These are phyloP conservation scores for Suillus subluteus DNA, from an alignment of 768 basidiomycete species.

Conservation along the genomic window DNA sequence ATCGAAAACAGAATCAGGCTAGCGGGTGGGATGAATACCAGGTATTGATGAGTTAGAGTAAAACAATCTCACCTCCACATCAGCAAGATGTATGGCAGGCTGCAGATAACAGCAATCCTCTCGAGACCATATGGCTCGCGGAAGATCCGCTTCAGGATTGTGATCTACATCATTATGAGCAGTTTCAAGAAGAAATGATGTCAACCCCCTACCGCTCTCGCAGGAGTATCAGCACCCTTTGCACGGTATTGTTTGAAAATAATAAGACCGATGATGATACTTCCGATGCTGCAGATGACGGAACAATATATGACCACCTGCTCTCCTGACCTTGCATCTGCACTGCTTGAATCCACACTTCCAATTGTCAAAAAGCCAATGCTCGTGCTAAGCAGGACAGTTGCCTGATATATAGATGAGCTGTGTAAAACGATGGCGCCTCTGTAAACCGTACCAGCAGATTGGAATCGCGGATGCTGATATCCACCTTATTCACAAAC, in stretches of 20 bases:
- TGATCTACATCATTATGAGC: slow-evolving; percentile 22
- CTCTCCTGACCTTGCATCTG: slow-evolving; percentile 16
- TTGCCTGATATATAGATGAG: slow-evolving; percentile 22
- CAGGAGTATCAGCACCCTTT: slow-evolving; percentile 34
- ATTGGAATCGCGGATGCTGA: slow-evolving; percentile 36
- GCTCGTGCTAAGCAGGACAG: slow-evolving; percentile 31
- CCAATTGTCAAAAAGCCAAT: slow-evolving; percentile 28
- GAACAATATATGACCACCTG: slow-evolving; percentile 34
- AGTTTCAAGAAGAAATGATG: not conserved
- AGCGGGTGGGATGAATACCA: not conserved
- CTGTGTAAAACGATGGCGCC: not conserved
- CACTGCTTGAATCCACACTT: slow-evolving; percentile 9
- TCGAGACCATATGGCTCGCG: slow-evolving; percentile 35
- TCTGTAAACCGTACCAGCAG: slow-evolving; percentile 23
- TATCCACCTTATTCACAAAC: slow-evolving; percentile 36
- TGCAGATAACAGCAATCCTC: slow-evolving; percentile 42
- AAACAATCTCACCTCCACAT: slow-evolving; percentile 40
- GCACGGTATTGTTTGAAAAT: slow-evolving; percentile 39
- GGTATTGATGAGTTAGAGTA: not conserved
- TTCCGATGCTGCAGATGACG: slow-evolving; percentile 32
- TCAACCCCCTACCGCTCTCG: slow-evolving; percentile 26
- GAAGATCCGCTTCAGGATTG: slow-evolving; percentile 31
- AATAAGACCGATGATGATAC: slow-evolving; percentile 32
- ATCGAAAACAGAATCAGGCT: slow-evolving; percentile 41
- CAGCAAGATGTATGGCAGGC: slow-evolving; percentile 43